A percentile compares a stretch with the other conserved stretches of the same genome.
Evolutionary conservation across 768 basidiomycete species (phyloP).

Genomic region (Tylopilus plumbeoviolaceoides): DNA sequence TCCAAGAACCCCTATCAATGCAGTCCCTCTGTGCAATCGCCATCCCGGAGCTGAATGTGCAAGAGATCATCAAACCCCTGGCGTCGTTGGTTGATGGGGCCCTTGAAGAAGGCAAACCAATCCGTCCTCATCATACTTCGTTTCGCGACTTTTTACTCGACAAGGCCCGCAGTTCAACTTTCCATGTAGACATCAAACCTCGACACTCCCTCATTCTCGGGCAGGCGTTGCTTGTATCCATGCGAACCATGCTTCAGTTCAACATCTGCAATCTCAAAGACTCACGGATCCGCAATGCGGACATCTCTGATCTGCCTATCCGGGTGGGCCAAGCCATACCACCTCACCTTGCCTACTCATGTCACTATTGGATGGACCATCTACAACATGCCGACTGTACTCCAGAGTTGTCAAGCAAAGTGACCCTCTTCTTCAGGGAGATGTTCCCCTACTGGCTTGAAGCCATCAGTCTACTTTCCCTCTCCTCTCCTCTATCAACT

Average conservation of each 20-base stretch:
- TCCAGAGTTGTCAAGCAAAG: neutral
- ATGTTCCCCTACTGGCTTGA: no score
- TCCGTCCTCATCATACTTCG: no score
- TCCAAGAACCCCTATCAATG: no score
- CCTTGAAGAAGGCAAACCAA: no score
- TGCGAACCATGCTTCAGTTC: neutral
- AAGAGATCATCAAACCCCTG: neutral
- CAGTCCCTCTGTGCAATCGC: neutral
- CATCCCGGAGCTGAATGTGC: neutral
- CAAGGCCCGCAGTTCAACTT: neutral
- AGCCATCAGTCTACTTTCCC: no score
- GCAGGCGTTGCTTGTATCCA: neutral
- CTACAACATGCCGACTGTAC: neutral
- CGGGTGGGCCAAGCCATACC: neutral
- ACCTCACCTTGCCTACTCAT: neutral
- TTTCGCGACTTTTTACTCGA: neutral
- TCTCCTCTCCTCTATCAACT: no score
- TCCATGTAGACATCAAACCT: neutral
- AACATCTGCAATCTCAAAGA: neutral
- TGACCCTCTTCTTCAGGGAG: constrained; percentile 1
- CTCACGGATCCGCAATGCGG: neutral
- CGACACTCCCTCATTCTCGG: neutral
- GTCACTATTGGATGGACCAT: neutral
- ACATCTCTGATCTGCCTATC: neutral
- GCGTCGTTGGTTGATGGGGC: neutral